Base-by-base conservation (phyloP, 768 basidiomycete genomes). In the Naganishia vaughanmartiniae region DNA sequence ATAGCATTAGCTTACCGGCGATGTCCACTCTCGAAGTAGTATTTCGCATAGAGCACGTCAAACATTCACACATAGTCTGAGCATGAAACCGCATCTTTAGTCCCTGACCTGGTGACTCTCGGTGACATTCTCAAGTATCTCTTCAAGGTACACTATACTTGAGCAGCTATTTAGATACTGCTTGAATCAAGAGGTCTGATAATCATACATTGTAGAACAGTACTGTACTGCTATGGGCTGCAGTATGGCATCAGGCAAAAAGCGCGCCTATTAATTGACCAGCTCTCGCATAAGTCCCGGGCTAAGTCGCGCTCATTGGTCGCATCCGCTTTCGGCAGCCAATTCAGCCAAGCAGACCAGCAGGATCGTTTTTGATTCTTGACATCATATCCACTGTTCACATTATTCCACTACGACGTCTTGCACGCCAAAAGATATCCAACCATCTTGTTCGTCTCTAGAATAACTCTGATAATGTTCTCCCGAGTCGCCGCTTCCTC, bases 381-480 rank as follows among this genome's bases (percentile, higher is more conserved):
- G 48, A 51, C 48, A 51, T 51, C 48, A 24, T 51, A 51, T 51
- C 4, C 48, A 51, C 48, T 26, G 48, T n/a, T n/a, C 48, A 51
- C 48, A 4, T 21, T 26, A 14, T 9, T n/a, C 48, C 14, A 9
- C 48, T 24, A 51, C 48, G 48, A 24, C 7, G 4, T 15, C 15
- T 42, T 51, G 48, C 48, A 51, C 48, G 48, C 48, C 48, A 51
- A 51, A 51, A 53, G 24, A 30, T 53, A 34, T 19, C 53, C 42
- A 31, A 51, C 67, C 48, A 51, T 51, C 48, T 51, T 51, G 48
- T 51, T 51, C 48, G 48, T 51, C 48, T 51, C 24, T 26, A 51
- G 48, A 42, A 51, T 51, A 51, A 51, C 1, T 51, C 48, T n/a
- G 70, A 36, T n/a, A 48, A 75, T 75, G 74, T 63, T 63, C 67